Evolutionary conservation across 2,329 filamentous ascomycete genomes (phyloP).

Genomic region (Hortaea sp.): DNA sequence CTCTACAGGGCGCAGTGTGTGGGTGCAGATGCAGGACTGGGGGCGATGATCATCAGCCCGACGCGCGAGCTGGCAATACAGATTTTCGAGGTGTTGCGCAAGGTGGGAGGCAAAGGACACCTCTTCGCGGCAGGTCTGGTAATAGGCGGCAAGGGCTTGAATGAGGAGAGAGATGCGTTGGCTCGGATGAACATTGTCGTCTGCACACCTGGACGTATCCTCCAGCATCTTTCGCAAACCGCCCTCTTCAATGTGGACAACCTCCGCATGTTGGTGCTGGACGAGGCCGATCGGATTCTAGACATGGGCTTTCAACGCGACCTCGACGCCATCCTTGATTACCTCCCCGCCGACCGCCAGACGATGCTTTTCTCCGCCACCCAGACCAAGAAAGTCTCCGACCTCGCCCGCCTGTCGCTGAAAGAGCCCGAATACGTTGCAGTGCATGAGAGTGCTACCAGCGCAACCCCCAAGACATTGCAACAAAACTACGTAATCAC

Average conservation of each 20-base stretch:
- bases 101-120: conserved; percentile 74
- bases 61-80: conserved; percentile 93
- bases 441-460: conserved; percentile 72
- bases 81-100: conserved; percentile 88
- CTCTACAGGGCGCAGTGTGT: conserved; percentile 84
- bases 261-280: conserved; percentile 82
- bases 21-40: conserved; percentile 73
- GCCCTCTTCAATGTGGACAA: conserved; percentile 83
- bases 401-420: conserved; percentile 78
- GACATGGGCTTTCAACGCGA: conserved; percentile 93
- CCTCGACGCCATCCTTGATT: conserved; percentile 86
- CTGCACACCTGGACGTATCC: conserved; percentile 85
- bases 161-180: conserved; percentile 76
- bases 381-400: conserved; percentile 87
- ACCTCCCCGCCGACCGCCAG: conserved; percentile 75
- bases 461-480: conserved; percentile 71
- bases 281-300: conserved; percentile 93
- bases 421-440: conserved; percentile 90
- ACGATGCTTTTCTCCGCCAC: conserved; percentile 94
- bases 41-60: conserved; percentile 84
- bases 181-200: conserved; percentile 94
- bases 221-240: conserved; percentile 93
- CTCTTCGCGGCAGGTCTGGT: conserved; percentile 85
- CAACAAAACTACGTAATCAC: conserved; percentile 88
- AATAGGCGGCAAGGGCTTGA: conserved; percentile 84